Evolutionary conservation across 805 yeast genomes (phyloP), one percentile per base, ranked within the genome.

Genomic region (Saccharomycopsis oosterbeekiorum): DNA sequence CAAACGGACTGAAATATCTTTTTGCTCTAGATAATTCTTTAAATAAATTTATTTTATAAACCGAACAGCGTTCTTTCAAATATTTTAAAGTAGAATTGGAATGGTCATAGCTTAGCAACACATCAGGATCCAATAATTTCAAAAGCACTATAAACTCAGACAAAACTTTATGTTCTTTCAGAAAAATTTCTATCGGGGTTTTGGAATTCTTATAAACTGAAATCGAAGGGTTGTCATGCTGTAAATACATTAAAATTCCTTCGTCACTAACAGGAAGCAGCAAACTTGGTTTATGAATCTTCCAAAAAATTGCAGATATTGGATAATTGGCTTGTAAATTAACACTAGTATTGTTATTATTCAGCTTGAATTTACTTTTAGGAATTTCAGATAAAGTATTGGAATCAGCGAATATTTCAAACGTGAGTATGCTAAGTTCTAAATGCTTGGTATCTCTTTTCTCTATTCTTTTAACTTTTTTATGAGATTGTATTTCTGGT

Each of bases 21-120:
- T 68, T 71, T 0, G 85, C 85, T 60, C 97, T 74, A 0, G 96
- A 83, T 0, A 91, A 69, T 53, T 82, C 80, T 0, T 77, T 74
- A n/a, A 80, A 70, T 2, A 90, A 65, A 65, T 89, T 86, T 12
- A 79, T 71, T 1, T 80, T 80, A 67, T 77, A 77, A 1, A 69
- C 72, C 0, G 62, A 64, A 60, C 81, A 78, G 55, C 99, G 71
- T 59, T 88, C 94, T 29, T 88, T 77, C 0, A 92, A 59, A 68
- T 88, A 94, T 0, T 99, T 98, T 98, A 98, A 93, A 0, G 97
- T 89, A 0, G 80, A 67, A 0, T 84, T 74, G 65, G 89, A 88
- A 5, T 89, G 79, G 68, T 94, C 99, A 70, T 80, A 94, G 0
- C 97, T 98, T 0, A 89, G 79, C 5, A 94, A 68, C 37, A 94